Conservation (phyloP, 1,139 yeast genomes). For the Wickerhamomyces sp. region DNA sequence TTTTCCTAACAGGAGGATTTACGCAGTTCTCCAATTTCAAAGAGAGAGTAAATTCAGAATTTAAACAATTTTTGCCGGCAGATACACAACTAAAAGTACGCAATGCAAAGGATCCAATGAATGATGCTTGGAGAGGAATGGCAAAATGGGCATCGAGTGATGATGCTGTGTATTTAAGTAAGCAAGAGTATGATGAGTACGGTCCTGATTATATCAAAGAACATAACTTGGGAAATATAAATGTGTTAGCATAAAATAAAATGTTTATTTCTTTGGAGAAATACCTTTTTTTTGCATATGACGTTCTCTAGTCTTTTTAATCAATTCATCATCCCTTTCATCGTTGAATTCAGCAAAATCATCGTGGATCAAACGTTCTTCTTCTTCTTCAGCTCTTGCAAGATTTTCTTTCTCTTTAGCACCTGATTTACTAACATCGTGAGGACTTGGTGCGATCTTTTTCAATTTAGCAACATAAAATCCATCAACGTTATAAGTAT, state of each 20-base stretch:
- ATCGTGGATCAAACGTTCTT: conserved; percentile 76
- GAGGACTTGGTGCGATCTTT: conserved; percentile 84
- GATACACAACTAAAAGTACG: conserved; percentile 60
- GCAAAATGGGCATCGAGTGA: conserved; percentile 60
- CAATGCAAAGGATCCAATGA: conserved; percentile 59
- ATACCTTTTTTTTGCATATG: conserved; percentile 77
- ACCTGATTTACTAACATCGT: conserved; percentile 80
- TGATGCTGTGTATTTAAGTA: conserved; percentile 53
- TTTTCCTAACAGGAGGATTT: conserved; percentile 86
- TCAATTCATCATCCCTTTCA: conserved; percentile 69
- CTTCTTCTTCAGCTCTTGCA: conserved; percentile 69
- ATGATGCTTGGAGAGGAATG: conserved; percentile 96
- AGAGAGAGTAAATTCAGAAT: conserved; percentile 61
- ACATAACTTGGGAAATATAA: conserved; percentile 68
- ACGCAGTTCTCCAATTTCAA: conserved; percentile 62
- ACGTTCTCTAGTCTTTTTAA: conserved; percentile 70
- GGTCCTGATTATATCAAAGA: conserved; percentile 90
- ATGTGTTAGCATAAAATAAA: conserved; percentile 9
- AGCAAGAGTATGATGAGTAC: conserved; percentile 76
- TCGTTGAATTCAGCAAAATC: conserved; percentile 84
- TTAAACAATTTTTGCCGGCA: conserved; percentile 66
- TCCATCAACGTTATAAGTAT: conserved; percentile 97
- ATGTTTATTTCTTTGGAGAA: conserved; percentile 44
- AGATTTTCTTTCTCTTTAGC: conserved; percentile 80
- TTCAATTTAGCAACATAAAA: conserved; percentile 95